Base-by-base conservation (phyloP, 768 basidiomycete species). In the Pulveroboletus frians region DNA sequence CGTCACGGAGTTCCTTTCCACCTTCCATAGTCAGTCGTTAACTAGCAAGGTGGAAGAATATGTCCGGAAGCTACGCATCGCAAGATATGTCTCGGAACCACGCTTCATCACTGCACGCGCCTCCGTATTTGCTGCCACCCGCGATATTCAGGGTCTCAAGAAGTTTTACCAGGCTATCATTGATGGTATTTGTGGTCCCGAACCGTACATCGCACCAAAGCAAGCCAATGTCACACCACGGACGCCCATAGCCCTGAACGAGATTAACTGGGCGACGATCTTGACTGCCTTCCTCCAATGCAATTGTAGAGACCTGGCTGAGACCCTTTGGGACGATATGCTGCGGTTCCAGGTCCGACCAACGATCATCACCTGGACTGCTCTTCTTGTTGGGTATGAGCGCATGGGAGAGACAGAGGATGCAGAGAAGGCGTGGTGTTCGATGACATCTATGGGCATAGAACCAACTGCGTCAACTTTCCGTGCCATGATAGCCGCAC, bases 241-340 rank as follows among this genome's bases (percentile, higher is more conserved):
- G 15, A 77, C 65, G 51, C 69, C 74, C 7, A 69, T 85, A 8
- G 64, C 75, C 9, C 68, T 92, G 59, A 75, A 79, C 3, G 78
- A 81, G 51, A 64, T 73, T 9, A 68, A 72, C 26, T 90, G 88
- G 86, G 74, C 76, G 0, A 72, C 78, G 2, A 84, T 92, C 57
- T 65, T 92, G 44, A 73, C 75, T 2, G 80, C 76, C 13, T 88
- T 89, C 55, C 67, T 89, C 36, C 75, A 72, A 47, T 73, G 75
- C 52, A 71, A 76, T 32, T 69, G 76, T 27, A 70, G 71, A 37
- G 81, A 85, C 44, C 65, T 83, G 18, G 88, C 83, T 3, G 76
- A 75, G 38, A 67, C 69, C 20, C 60, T 90, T 5, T 91, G 90
- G 90, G 71, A 77, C 31, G 87, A 89, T 61, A 77, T 88, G 69